Base-by-base conservation (phyloP, 2,329 filamentous ascomycete genomes). In the Falciphora oryzae region DNA sequence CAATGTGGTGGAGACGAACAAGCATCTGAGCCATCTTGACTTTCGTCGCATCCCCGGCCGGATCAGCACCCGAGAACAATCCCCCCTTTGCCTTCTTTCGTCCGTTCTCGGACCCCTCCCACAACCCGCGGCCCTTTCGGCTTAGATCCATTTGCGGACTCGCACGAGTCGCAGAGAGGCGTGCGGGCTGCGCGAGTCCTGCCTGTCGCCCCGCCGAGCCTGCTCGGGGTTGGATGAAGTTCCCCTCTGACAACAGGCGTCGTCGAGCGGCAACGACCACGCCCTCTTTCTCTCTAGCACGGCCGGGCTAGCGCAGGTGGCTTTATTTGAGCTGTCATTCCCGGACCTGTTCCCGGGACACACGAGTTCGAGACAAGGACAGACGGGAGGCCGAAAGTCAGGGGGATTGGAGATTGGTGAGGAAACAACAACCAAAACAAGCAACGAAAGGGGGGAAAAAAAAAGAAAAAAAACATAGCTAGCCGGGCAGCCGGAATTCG, bases 31-130 rank as follows among this genome's bases (percentile, higher is more conserved):
- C 44, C 44, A 53, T 53, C 44, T 53, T 25, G 44, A 53, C 22
- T 53, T n/a, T 53, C 44, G 44, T 53, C 44, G 44, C 44, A 53
- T n/a, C 44, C 44, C n/a, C 44, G 44, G 44, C 44, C 44, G 44
- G 44, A 1, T 6, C 18, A 53, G 10, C 44, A 53, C 22, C 44
- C 44, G 44, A 44, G 38, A 44, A 18, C 16, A 5, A 18, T 4
- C 1, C 4, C 8, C 18, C 44, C 44, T 53, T 25, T 53, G 44
- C 3, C 22, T 22, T 25, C 44, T 25, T 53, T 53, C 44, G 44
- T 53, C 44, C n/a, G n/a, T 53, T 53, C 44, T 53, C 44, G 44
- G 18, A 14, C 44, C 44, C 44, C 44, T 53, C 44, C 10, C 44
- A n/a, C 44, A n/a, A n/a, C 18, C 10, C 44, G n/a, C 44, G 22